Conservation (phyloP, 2,329 filamentous ascomycete species). For the Sphaerostilbella broomeana region DNA sequence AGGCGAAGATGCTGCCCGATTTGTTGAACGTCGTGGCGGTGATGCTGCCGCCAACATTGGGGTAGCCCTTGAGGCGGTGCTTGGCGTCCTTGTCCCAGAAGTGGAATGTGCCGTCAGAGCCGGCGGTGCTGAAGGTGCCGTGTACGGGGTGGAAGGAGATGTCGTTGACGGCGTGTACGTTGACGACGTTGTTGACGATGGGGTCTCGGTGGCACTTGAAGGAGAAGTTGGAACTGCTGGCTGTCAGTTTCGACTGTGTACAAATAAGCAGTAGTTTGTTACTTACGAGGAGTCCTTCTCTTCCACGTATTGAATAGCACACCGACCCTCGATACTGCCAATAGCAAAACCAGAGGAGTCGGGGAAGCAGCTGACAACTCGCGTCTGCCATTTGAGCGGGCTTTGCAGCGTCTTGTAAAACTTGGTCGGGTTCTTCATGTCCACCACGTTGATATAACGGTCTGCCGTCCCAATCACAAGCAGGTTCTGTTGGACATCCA, state of each 20-base stretch:
- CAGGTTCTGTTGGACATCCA: slow-evolving; percentile 84
- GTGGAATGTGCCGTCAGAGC: slow-evolving; percentile 92
- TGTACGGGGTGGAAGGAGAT: slow-evolving; percentile 97
- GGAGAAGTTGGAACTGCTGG: slow-evolving; percentile 78
- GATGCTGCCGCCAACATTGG: slow-evolving; percentile 78
- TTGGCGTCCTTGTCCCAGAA: slow-evolving; percentile 95
- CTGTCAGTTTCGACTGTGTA: background rate
- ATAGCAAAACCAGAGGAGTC: slow-evolving; percentile 91
- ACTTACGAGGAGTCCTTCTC: slow-evolving; percentile 76
- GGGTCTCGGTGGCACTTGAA: slow-evolving; percentile 97
- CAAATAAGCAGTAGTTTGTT: background rate
- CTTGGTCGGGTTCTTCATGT: slow-evolving; percentile 77
- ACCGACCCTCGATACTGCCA: slow-evolving; percentile 92
- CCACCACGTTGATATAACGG: slow-evolving; percentile 91
- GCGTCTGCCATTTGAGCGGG: slow-evolving; percentile 96
- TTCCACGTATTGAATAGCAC: slow-evolving; percentile 96
- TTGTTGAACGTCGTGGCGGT: slow-evolving; percentile 87
- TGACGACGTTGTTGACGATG: slow-evolving; percentile 67
- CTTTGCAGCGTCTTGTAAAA: slow-evolving; percentile 97
- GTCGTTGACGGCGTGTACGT: slow-evolving; percentile 91
- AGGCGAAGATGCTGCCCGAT: slow-evolving; percentile 76
- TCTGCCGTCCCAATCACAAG: slow-evolving; percentile 91
- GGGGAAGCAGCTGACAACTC: slow-evolving; percentile 89
- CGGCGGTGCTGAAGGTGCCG: slow-evolving; percentile 97
- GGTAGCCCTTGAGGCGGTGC: slow-evolving; percentile 84